phyloP scores from a whole-genome alignment of 2,329 filamentous ascomycete species.

The Aaosphaeria arxii region DNA sequence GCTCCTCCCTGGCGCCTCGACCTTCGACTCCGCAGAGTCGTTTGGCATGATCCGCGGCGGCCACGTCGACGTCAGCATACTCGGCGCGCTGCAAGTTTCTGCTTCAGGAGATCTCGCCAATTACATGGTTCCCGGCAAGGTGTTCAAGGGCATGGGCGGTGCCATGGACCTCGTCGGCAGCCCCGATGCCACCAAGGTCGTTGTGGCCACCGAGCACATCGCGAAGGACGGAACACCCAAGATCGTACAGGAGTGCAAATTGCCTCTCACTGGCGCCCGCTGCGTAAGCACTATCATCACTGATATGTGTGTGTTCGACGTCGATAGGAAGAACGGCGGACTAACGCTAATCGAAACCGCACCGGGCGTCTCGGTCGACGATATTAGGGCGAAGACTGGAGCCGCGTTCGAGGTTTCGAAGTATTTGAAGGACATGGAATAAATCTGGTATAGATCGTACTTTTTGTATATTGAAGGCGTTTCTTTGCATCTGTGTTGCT shows the following conservation, averaged over 20 bases:
- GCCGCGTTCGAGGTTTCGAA: conserved; percentile 77
- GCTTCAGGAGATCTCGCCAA: conserved; percentile 79
- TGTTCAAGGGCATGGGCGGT: conserved; percentile 82
- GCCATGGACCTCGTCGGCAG: conserved; percentile 90
- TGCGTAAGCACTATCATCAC: conserved; percentile 41
- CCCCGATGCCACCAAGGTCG: conserved; percentile 78
- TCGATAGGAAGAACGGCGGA: conserved; percentile 62
- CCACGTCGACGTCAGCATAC: conserved; percentile 80
- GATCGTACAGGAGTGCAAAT: conserved; percentile 67
- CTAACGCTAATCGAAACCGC: conserved; percentile 80
- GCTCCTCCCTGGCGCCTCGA: conserved; percentile 72
- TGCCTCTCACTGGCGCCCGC: conserved; percentile 36
- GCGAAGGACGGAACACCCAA: conserved; percentile 90
- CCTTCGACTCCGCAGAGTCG: conserved; percentile 83
- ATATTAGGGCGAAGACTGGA: conserved; percentile 82
- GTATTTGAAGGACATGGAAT: conserved; percentile 72
- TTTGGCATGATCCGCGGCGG: conserved; percentile 93
- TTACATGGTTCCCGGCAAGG: conserved; percentile 89
- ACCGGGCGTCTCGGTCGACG: conserved; percentile 81
- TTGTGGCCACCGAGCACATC: conserved; percentile 91
- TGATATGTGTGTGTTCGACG: conserved; percentile 52
- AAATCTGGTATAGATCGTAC: conserved; percentile 1
- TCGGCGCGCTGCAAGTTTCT: conserved; percentile 87
- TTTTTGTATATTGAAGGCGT: no score
- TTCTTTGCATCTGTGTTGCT: no score